Evolutionary conservation across 2,329 filamentous ascomycete species (phyloP).

Genomic region (Alternaria panax): DNA sequence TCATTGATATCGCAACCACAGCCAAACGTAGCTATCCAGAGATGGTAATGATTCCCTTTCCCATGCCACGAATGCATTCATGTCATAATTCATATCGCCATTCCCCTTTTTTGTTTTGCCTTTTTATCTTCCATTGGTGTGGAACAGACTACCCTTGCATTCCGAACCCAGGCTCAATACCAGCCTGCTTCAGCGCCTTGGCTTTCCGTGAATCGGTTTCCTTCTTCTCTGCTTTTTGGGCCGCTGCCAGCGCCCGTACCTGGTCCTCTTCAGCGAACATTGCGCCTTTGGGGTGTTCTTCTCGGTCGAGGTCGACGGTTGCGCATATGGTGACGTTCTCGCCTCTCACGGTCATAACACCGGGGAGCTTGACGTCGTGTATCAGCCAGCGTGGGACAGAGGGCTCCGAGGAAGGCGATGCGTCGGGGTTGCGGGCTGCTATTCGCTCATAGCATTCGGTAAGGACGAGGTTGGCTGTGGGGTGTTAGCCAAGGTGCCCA

Average conservation of each 20-base stretch:
- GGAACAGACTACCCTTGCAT: slow-evolving; percentile 66
- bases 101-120: not conserved
- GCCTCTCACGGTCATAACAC: slow-evolving; percentile 89
- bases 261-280: slow-evolving; percentile 70
- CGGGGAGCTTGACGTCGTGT: slow-evolving; percentile 82
- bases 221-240: slow-evolving; percentile 79
- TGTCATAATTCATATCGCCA: slow-evolving; percentile 14
- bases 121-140: not conserved
- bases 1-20: slow-evolving; percentile 20
- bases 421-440: slow-evolving; percentile 66
- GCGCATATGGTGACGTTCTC: slow-evolving; percentile 97
- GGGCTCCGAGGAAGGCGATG: slow-evolving; percentile 25
- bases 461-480: slow-evolving; percentile 86
- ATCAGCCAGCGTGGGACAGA: slow-evolving; percentile 63
- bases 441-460: slow-evolving; percentile 91
- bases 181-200: slow-evolving; percentile 63
- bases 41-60: not conserved
- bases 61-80: slow-evolving; percentile 1
- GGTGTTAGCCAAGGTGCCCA: slow-evolving; percentile 15
- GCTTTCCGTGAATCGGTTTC: slow-evolving; percentile 61
- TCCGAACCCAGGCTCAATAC: slow-evolving; percentile 72
- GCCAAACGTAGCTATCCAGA: slow-evolving; percentile 15
- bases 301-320: slow-evolving; percentile 95
- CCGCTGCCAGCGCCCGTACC: slow-evolving; percentile 74
- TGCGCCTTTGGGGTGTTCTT: slow-evolving; percentile 84